Percentiles rank a stretch among this genome's conserved stretches.
phyloP scores from a whole-genome alignment of 208 protist genomes.

The Kentomonas sorsogonicus region DNA sequence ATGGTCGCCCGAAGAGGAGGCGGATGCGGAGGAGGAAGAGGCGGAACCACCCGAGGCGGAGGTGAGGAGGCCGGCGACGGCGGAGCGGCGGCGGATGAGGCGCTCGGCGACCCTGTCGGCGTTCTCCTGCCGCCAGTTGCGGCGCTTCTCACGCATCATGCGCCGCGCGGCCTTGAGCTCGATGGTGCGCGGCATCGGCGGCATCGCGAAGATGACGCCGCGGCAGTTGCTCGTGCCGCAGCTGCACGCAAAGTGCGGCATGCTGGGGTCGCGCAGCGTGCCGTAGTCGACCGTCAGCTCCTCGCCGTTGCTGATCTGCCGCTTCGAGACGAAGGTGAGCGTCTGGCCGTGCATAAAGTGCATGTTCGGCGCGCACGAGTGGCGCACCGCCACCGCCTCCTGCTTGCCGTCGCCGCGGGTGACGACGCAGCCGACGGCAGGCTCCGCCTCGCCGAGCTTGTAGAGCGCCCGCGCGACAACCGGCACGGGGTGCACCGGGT shows the following conservation, averaged over 20 bases:
- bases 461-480: slow-evolving; percentile 72
- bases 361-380: slow-evolving; percentile 90
- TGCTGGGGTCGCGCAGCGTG: slow-evolving; percentile 70
- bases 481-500: slow-evolving; percentile 57
- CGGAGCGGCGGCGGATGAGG: slow-evolving; percentile 63
- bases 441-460: slow-evolving; percentile 71
- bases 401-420: slow-evolving; percentile 62
- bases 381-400: slow-evolving; percentile 70
- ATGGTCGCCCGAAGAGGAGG: too few relatives aligned
- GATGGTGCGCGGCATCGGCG: slow-evolving; percentile 53
- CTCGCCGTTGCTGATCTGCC: slow-evolving; percentile 77
- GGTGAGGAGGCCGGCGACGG: slow-evolving; percentile 5
- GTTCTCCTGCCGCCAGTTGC: slow-evolving; percentile 71
- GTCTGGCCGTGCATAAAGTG: slow-evolving; percentile 74
- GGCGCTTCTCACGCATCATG: slow-evolving; percentile 70
- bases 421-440: slow-evolving; percentile 71
- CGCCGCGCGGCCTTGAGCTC: slow-evolving; percentile 53
- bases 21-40: slow-evolving; percentile 10
- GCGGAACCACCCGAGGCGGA: slow-evolving; percentile 5
- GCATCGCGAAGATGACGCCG: slow-evolving; percentile 71
- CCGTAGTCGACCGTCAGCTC: slow-evolving; percentile 87
- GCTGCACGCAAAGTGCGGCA: slow-evolving; percentile 77
- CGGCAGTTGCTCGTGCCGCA: slow-evolving; percentile 81
- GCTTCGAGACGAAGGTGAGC: slow-evolving; percentile 68
- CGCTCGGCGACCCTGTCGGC: slow-evolving; percentile 62